Evolutionary conservation across 2,329 filamentous ascomycete species (phyloP).

Genomic region (Sporothrix luriei): DNA sequence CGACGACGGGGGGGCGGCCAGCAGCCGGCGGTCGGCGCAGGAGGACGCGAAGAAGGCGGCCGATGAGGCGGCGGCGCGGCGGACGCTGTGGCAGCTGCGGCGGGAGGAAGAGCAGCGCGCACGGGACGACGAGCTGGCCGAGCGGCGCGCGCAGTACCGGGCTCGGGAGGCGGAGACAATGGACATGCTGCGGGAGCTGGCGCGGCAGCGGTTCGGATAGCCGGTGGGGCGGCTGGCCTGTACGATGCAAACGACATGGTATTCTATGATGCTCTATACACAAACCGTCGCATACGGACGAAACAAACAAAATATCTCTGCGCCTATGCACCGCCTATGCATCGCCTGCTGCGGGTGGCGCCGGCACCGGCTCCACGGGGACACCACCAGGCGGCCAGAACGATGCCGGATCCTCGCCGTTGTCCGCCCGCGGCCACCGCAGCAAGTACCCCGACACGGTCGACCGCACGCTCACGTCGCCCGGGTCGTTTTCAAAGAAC

Average conservation of each 20-base stretch:
- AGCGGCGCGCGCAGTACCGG: slow-evolving; percentile 29
- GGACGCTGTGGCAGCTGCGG: slow-evolving; percentile 52
- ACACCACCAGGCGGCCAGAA: slow-evolving; percentile 33
- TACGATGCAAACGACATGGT: not conserved
- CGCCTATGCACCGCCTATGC: not conserved
- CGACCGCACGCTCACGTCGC: slow-evolving; percentile 76
- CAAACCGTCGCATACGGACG: too few species aligned
- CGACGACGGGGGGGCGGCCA: slow-evolving; percentile 52
- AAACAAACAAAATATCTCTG: not conserved
- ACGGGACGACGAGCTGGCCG: slow-evolving; percentile 26
- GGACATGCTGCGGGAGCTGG: slow-evolving; percentile 25
- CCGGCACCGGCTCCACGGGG: slow-evolving; percentile 3
- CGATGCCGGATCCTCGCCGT: slow-evolving; percentile 33
- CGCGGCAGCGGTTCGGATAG: slow-evolving; percentile 31
- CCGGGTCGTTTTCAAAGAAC: slow-evolving; percentile 86
- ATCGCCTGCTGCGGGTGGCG: not conserved
- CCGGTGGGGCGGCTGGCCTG: not conserved
- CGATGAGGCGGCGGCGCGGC: slow-evolving; percentile 65
- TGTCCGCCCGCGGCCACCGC: slow-evolving; percentile 58
- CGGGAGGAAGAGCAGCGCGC: slow-evolving; percentile 32
- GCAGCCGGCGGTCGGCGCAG: slow-evolving; percentile 49
- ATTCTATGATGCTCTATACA: slow-evolving; percentile 4
- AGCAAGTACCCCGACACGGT: slow-evolving; percentile 81
- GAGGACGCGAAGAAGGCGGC: slow-evolving; percentile 67
- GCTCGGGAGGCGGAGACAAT: slow-evolving; percentile 29